phyloP scores from a whole-genome alignment of 2,329 filamentous ascomycete genomes.

The Xylaria sp. region DNA sequence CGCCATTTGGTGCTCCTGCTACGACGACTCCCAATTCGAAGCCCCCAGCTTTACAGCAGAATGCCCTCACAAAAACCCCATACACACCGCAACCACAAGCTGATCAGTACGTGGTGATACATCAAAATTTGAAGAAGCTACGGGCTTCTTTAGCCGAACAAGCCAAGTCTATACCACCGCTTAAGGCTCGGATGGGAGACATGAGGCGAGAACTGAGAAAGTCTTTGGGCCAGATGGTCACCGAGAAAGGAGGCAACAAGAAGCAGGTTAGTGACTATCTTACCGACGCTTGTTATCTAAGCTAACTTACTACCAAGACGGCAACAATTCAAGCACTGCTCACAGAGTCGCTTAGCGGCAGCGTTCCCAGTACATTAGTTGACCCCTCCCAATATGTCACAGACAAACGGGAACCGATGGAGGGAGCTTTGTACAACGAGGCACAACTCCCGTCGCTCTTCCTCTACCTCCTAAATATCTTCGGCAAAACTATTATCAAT shows the following conservation, averaged over 20 bases:
- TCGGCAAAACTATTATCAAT: constrained; percentile 77
- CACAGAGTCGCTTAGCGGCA: constrained; percentile 63
- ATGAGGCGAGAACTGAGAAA: constrained; percentile 78
- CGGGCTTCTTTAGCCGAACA: constrained; percentile 60
- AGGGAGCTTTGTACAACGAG: constrained; percentile 64
- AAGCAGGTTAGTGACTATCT: constrained; percentile 58
- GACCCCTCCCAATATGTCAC: constrained; percentile 67
- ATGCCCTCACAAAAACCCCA: constrained; percentile 33
- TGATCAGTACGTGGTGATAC: constrained; percentile 68
- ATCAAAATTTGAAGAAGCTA: constrained; percentile 73
- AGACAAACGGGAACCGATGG: constrained; percentile 57
- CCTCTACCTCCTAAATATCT: constrained; percentile 80
- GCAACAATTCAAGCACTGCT: constrained; percentile 64
- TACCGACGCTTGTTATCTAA: background rate
- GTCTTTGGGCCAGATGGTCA: constrained; percentile 77
- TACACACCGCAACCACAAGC: constrained; percentile 36
- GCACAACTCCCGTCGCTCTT: constrained; percentile 70
- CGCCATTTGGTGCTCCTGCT: constrained; percentile 33
- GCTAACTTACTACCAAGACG: constrained; percentile 50
- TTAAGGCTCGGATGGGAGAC: constrained; percentile 76
- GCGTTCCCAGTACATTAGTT: constrained; percentile 63
- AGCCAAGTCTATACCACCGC: constrained; percentile 63
- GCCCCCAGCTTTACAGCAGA: constrained; percentile 36
- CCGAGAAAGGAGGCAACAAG: constrained; percentile 71
- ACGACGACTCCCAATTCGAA: constrained; percentile 20